phyloP scores from a whole-genome alignment of 83 land plant species.

The Thuja plicata region DNA sequence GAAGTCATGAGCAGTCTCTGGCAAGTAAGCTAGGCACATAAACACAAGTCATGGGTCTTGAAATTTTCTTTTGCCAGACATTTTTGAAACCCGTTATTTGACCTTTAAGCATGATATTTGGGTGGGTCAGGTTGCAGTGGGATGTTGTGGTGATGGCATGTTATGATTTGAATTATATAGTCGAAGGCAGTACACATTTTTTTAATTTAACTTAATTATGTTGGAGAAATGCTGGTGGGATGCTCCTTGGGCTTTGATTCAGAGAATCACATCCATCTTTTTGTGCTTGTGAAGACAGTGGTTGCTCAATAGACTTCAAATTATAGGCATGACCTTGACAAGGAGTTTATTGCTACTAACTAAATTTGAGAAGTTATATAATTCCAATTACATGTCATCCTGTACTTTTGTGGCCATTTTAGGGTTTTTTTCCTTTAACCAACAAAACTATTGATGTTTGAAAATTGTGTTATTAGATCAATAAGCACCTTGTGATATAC shows the following conservation, averaged over 20 bases:
- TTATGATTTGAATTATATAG: constrained; percentile 35
- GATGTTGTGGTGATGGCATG: constrained; percentile 32
- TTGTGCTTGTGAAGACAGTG: constrained; percentile 38
- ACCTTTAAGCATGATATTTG: constrained; percentile 16
- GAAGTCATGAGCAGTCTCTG: constrained; percentile 51
- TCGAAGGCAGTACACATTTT: constrained; percentile 23
- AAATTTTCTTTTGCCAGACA: constrained; percentile 21
- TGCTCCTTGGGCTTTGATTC: constrained; percentile 44
- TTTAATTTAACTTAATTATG: constrained; percentile 55
- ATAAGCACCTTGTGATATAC: not conserved
- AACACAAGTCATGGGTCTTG: constrained; percentile 54
- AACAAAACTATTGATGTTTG: not conserved
- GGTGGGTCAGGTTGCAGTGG: constrained; percentile 28
- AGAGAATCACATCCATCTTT: constrained; percentile 44
- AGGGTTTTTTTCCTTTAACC: not conserved
- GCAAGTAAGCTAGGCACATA: constrained; percentile 43
- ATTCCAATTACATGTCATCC: not conserved
- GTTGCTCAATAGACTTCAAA: constrained; percentile 23
- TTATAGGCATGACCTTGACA: constrained; percentile 9
- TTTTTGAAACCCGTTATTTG: constrained; percentile 16
- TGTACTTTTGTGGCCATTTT: not conserved
- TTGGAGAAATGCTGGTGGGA: constrained; percentile 68
- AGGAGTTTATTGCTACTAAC: constrained; percentile 8
- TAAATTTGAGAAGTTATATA: not conserved
- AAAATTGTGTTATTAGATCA: not conserved